Percentiles rank a stretch among this genome's conserved stretches.
These are phyloP conservation scores for Vigna radiata DNA, from an alignment of 306 rosid species.

Conservation along the genomic window DNA sequence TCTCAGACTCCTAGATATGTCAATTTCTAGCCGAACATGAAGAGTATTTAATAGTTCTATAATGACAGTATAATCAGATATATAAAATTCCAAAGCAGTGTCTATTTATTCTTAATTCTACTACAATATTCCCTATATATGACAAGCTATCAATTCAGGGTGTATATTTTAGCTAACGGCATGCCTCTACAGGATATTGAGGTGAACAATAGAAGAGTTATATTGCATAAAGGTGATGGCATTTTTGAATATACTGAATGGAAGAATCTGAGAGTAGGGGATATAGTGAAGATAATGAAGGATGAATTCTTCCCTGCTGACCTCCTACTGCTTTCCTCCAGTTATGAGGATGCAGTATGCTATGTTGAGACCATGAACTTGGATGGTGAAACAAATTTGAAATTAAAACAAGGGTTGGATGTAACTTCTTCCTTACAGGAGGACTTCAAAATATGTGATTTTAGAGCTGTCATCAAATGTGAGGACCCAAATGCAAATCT, in stretches of 20 bases:
- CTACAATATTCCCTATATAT: conserved; percentile 3
- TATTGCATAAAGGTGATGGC: conserved; percentile 64
- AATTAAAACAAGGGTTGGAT: conserved; percentile 80
- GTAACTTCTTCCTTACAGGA: conserved; percentile 64
- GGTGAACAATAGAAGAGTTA: conserved; percentile 76
- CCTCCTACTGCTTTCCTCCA: conserved; percentile 80
- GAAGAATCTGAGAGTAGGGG: conserved; percentile 82
- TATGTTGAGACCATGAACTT: conserved; percentile 95
- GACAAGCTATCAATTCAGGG: conserved; percentile 13
- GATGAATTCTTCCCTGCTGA: conserved; percentile 92
- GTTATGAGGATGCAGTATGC: conserved; percentile 87
- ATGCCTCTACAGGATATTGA: conserved; percentile 66
- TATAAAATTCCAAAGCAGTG: not conserved
- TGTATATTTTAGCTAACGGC: conserved; percentile 14
- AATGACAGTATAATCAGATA: not conserved
- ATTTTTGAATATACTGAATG: conserved; percentile 61
- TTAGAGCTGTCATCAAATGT: conserved; percentile 67
- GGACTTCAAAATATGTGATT: conserved; percentile 55
- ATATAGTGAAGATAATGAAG: conserved; percentile 76
- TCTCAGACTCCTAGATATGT: conserved; percentile 3
- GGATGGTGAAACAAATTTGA: conserved; percentile 93
- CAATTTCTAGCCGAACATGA: not conserved
- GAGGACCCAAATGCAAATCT: conserved; percentile 93
- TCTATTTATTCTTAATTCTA: not conserved
- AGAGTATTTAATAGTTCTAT: not conserved